Percentiles rank a stretch among this genome's conserved stretches.
phyloP scores from a whole-genome alignment of 495 filamentous ascomycete genomes.

The Penicillium flavigenum region DNA sequence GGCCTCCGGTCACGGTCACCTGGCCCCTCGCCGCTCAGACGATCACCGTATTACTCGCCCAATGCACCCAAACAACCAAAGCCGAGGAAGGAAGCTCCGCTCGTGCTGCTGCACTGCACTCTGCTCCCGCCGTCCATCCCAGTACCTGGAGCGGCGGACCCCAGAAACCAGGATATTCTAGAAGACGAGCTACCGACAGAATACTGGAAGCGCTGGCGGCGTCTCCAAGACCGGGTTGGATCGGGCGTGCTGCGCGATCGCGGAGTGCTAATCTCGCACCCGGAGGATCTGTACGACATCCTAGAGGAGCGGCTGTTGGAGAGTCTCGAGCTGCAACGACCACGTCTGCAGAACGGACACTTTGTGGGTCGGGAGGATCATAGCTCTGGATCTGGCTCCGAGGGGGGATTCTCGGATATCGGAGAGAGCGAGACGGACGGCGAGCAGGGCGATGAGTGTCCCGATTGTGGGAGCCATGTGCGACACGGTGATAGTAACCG shows the following conservation, averaged over 20 bases:
- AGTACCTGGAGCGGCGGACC: slow-evolving; percentile 52
- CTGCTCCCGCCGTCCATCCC: slow-evolving; percentile 72
- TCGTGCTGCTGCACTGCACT: slow-evolving; percentile 86
- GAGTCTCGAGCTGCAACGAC: slow-evolving; percentile 72
- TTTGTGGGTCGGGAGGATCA: slow-evolving; percentile 46
- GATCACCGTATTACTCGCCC: slow-evolving; percentile 48
- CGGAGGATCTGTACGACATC: slow-evolving; percentile 84
- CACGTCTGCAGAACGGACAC: slow-evolving; percentile 78
- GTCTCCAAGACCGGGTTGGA: slow-evolving; percentile 73
- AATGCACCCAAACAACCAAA: slow-evolving; percentile 50
- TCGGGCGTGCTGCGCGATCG: slow-evolving; percentile 70
- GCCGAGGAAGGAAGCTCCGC: slow-evolving; percentile 65
- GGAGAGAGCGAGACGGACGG: slow-evolving; percentile 38
- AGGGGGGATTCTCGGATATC: slow-evolving; percentile 32
- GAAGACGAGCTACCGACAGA: slow-evolving; percentile 55
- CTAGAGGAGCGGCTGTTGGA: slow-evolving; percentile 92
- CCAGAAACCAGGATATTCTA: slow-evolving; percentile 47
- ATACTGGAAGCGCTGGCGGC: slow-evolving; percentile 69
- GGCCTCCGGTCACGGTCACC: slow-evolving; percentile 41
- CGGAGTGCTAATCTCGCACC: slow-evolving; percentile 84
- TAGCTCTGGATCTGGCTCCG: slow-evolving; percentile 29
- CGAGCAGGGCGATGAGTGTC: slow-evolving; percentile 55
- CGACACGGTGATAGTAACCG: slow-evolving; percentile 46
- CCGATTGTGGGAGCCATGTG: slow-evolving; percentile 56
- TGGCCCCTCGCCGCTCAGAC: slow-evolving; percentile 37